A percentile compares a stretch with the other conserved stretches of the same genome.
Conservation (phyloP, 1,139 yeast genomes). For the Pichia sp. region DNA sequence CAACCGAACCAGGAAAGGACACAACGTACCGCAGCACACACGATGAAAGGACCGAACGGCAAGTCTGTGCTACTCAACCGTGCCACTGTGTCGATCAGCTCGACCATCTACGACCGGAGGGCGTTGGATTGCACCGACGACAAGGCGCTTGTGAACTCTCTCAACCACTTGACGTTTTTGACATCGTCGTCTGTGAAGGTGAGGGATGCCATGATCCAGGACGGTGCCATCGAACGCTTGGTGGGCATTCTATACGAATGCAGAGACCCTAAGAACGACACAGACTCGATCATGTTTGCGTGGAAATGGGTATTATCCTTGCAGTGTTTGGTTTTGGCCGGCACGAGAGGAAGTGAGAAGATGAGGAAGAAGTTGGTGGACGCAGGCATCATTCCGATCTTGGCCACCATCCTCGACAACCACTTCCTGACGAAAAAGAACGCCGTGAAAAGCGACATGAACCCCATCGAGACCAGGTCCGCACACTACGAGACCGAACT, state of each 20-base stretch:
- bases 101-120: conserved; percentile 83
- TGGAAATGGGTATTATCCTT: conserved; percentile 98
- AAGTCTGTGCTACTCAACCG: conserved; percentile 72
- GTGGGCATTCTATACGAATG: conserved; percentile 85
- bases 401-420: conserved; percentile 89
- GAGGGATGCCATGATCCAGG: conserved; percentile 79
- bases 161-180: conserved; percentile 82
- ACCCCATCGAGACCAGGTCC: neutral
- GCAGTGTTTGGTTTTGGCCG: conserved; percentile 85
- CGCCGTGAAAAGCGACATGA: conserved; percentile 3
- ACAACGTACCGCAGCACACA: neutral
- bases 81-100: conserved; percentile 87
- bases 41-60: conserved; percentile 85
- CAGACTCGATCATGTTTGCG: conserved; percentile 44
- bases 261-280: conserved; percentile 47
- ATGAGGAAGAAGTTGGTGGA: conserved; percentile 83
- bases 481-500: neutral
- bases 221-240: conserved; percentile 89
- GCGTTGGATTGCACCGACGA: conserved; percentile 90
- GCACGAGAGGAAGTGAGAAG: conserved; percentile 87
- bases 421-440: conserved; percentile 38
- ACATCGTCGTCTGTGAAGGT: conserved; percentile 86
- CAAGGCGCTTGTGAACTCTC: conserved; percentile 84
- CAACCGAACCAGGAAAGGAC: neutral
- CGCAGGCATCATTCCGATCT: conserved; percentile 86